These are phyloP conservation scores for Gynandropsis gynandra DNA, from an alignment of 345 rosid genomes.

Conservation along the genomic window DNA sequence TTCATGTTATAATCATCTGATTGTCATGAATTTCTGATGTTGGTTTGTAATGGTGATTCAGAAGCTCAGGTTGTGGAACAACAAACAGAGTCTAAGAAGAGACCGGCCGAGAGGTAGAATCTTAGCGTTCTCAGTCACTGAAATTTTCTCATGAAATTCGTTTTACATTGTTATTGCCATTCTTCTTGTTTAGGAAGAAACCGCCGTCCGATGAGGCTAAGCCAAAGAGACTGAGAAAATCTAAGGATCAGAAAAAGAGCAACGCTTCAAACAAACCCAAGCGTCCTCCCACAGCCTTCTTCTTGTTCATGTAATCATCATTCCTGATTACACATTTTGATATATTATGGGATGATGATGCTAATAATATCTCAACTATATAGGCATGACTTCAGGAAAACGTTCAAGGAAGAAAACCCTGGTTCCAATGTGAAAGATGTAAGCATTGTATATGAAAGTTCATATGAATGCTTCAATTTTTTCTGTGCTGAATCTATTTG, in stretches of 20 bases:
- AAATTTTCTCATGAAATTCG: neutral
- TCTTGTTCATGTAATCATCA: conserved; percentile 73
- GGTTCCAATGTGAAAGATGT: conserved; percentile 56
- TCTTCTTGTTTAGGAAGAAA: conserved; percentile 45
- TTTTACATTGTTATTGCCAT: neutral
- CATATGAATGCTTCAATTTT: neutral
- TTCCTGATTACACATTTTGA: neutral
- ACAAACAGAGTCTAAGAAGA: no score
- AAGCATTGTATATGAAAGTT: neutral
- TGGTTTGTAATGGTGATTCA: no score
- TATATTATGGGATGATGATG: conserved; percentile 1
- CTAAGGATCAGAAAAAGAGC: conserved; percentile 28
- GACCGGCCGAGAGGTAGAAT: no score
- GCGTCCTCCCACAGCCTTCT: conserved; percentile 86
- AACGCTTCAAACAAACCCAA: conserved; percentile 47
- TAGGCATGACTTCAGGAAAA: conserved; percentile 76
- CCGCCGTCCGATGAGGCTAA: conserved; percentile 56
- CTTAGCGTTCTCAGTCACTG: neutral
- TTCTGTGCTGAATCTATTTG: neutral
- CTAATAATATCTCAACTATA: conserved; percentile 3
- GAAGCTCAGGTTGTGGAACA: no score
- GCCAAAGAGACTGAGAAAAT: conserved; percentile 51
- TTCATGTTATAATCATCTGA: neutral
- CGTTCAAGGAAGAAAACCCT: conserved; percentile 53
- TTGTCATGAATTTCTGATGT: neutral